Percentiles rank a stretch among this genome's conserved stretches.
Evolutionary conservation across 2,329 filamentous ascomycete species (phyloP).

Genomic region (Xenosphaeropsis pyriputrescens): DNA sequence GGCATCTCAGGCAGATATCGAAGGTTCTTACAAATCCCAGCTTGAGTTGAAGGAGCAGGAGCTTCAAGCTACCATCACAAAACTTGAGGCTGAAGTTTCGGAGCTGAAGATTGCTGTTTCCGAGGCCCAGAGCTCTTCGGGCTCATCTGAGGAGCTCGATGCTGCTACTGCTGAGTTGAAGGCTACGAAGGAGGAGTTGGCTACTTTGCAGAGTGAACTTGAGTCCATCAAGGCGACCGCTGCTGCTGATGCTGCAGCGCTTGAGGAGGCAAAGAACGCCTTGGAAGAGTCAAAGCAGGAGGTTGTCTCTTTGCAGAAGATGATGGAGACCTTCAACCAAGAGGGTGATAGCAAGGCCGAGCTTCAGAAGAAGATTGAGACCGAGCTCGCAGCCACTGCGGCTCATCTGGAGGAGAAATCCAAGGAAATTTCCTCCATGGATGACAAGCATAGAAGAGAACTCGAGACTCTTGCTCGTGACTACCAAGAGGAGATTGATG

Average conservation of each 20-base stretch:
- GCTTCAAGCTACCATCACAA: conserved; percentile 28
- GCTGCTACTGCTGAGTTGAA: conserved; percentile 23
- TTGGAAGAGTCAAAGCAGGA: conserved; percentile 24
- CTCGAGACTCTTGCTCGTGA: conserved; percentile 43
- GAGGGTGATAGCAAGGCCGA: conserved; percentile 21
- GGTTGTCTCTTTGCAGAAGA: conserved; percentile 30
- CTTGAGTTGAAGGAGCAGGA: conserved; percentile 29
- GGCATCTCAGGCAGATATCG: conserved; percentile 25
- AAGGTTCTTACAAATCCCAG: conserved; percentile 28
- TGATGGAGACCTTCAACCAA: conserved; percentile 30
- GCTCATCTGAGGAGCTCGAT: conserved; percentile 22
- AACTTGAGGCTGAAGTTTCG: conserved; percentile 35
- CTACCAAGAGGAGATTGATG: conserved; percentile 51
- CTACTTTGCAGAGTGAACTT: conserved; percentile 8
- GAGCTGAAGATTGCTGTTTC: conserved; percentile 33
- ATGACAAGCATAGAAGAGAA: conserved; percentile 40
- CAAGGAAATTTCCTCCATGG: conserved; percentile 26
- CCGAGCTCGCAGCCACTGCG: conserved; percentile 12
- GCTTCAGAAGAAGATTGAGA: conserved; percentile 11
- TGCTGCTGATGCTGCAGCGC: conserved; percentile 24
- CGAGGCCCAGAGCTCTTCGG: conserved; percentile 5
- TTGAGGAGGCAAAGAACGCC: conserved; percentile 22
- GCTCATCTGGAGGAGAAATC: conserved; percentile 16
- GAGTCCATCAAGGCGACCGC: conserved; percentile 28
- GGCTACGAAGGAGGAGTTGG: conserved; percentile 20